Base-by-base conservation (phyloP, 2,329 filamentous ascomycete genomes). In the Penicillium psychrosexuale region DNA sequence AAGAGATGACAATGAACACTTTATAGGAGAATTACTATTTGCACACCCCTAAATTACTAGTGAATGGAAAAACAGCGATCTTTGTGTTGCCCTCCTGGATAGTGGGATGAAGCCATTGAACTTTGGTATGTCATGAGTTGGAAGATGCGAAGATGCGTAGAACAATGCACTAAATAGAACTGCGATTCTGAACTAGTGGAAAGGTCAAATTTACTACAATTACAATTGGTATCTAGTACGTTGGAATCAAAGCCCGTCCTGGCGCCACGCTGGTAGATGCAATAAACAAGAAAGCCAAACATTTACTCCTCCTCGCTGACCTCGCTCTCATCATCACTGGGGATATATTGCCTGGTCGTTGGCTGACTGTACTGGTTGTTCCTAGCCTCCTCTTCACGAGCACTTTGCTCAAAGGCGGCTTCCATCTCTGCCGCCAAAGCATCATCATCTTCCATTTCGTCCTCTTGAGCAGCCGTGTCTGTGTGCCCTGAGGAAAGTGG, bases 251-350 rank as follows among this genome's bases (percentile, higher is more conserved):
- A 34, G 28, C 30, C 47, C 52, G 5, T 31, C 52, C 52, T 28
- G 40, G 52, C 52, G 52, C 52, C 52, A 51, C 52, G 52, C 52
- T 55, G 47, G 51, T 55, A 51, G 46, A 55, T 55, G 47, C 52
- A 51, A 55, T 36, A 37, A 12, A 55, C 40, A 55, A 44, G 45
- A 38, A 47, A 22, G 5, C 28, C 11, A n/a, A 51, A 8, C 13
- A 33, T 22, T 70, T 59, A 87, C 66, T 87, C 84, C 68, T 87
- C 84, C 67, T 87, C 84, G 61, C 84, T 87, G 51, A 87, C 84
- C 62, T 85, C 83, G 61, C 84, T 87, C 69, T 87, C 84, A 49
- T 78, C 73, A 17, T 84, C 82, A 34, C 77, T 80, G 24, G 65
- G 61, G 42, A 68, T 61, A 51, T 72, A 73, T 30, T 66, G 67